These are phyloP conservation scores for Termitomyces bulborhizus DNA, from an alignment of 768 basidiomycete species.

Conservation along the genomic window DNA sequence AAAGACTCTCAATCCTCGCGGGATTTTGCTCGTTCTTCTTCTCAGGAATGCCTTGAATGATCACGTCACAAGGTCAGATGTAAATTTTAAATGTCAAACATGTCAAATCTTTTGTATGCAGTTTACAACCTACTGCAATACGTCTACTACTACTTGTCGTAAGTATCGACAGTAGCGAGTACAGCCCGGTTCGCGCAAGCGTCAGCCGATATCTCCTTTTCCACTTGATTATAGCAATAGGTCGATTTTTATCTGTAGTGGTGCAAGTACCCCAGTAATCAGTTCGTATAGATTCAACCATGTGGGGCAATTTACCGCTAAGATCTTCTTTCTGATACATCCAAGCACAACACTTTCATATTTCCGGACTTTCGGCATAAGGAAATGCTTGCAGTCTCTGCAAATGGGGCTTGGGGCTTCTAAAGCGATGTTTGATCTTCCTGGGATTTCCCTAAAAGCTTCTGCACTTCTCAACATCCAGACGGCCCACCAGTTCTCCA, in stretches of 20 bases:
- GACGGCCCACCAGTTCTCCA: constrained; percentile 25
- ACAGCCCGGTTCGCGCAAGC: background rate
- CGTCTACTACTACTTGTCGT: background rate
- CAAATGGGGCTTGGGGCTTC: constrained; percentile 18
- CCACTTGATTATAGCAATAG: background rate
- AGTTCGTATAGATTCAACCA: background rate
- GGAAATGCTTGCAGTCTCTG: constrained; percentile 18
- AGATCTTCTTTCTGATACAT: constrained; percentile 26
- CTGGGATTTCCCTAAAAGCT: constrained; percentile 18
- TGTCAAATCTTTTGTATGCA: background rate
- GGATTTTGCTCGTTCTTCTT: background rate
- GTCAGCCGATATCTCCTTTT: background rate
- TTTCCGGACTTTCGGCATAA: constrained; percentile 22
- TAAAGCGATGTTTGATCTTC: constrained; percentile 9
- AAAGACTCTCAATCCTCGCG: background rate
- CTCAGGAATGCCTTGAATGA: background rate
- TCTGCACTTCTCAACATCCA: constrained; percentile 27
- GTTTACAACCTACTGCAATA: background rate
- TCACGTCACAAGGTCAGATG: background rate
- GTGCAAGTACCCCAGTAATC: background rate
- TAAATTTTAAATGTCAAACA: background rate
- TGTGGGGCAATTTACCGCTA: constrained; percentile 17
- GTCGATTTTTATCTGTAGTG: background rate
- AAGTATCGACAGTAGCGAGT: background rate
- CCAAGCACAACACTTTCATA: constrained; percentile 25